phyloP scores from a whole-genome alignment of 257 asterid genomes.

The Solanum tarapatanum region DNA sequence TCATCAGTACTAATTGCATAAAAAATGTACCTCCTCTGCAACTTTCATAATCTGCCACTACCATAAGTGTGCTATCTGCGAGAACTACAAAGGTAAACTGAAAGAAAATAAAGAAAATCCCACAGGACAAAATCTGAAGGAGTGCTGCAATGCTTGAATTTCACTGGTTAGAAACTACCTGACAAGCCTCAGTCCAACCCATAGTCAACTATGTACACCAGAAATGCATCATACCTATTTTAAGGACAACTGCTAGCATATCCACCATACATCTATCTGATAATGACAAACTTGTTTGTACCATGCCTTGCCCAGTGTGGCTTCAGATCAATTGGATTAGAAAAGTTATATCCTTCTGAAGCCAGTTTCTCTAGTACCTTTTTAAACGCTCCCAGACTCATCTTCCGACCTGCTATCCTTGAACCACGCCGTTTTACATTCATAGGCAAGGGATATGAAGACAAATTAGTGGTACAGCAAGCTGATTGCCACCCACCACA shows the following conservation, averaged over 20 bases:
- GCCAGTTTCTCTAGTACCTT: conserved; percentile 78
- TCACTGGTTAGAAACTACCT: conserved; percentile 37
- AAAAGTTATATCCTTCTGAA: conserved; percentile 57
- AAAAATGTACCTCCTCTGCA: conserved; percentile 16
- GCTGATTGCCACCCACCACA: conserved; percentile 97
- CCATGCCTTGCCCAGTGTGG: conserved; percentile 92
- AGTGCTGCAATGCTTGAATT: conserved; percentile 21
- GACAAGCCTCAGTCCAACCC: conserved; percentile 32
- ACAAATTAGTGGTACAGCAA: conserved; percentile 69
- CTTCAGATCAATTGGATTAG: conserved; percentile 66
- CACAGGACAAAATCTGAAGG: conserved; percentile 8
- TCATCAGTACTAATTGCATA: neutral
- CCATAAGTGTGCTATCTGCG: conserved; percentile 17
- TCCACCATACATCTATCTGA: conserved; percentile 32
- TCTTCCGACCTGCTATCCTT: conserved; percentile 83
- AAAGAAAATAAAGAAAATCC: conserved; percentile 11
- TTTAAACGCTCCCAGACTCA: conserved; percentile 88
- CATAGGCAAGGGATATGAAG: conserved; percentile 71
- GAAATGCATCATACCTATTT: conserved; percentile 24
- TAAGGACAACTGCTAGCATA: conserved; percentile 14
- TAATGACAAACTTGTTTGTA: conserved; percentile 83
- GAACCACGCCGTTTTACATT: conserved; percentile 75
- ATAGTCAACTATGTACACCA: conserved; percentile 47
- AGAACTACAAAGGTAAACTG: conserved; percentile 27
- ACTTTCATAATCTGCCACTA: conserved; percentile 19